These are phyloP conservation scores for Trichoderma reesei DNA, from an alignment of 495 filamentous ascomycete species.

Conservation along the genomic window DNA sequence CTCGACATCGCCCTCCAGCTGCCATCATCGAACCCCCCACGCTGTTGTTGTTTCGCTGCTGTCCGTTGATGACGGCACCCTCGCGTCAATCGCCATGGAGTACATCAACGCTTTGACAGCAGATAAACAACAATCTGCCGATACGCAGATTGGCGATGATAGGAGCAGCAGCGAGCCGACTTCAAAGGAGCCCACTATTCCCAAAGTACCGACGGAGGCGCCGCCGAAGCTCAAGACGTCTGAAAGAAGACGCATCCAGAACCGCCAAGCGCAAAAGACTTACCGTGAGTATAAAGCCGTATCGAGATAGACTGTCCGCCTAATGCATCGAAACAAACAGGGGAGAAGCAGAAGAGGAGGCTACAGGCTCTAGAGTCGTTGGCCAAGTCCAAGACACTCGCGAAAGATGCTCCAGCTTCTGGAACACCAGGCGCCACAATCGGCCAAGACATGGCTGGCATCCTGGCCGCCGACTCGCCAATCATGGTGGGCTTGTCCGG, in stretches of 20 bases:
- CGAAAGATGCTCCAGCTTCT: not conserved
- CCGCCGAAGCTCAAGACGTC: not conserved
- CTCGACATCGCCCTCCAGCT: not conserved
- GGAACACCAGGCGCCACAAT: not conserved
- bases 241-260: slow-evolving; percentile 8
- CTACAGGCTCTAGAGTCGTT: not conserved
- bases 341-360: not conserved
- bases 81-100: not conserved
- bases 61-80: not conserved
- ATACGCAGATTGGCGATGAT: not conserved
- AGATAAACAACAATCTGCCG: not conserved
- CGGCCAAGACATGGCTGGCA: not conserved
- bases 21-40: not conserved
- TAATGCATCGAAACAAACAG: not conserved
- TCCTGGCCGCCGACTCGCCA: not conserved
- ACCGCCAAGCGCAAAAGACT: slow-evolving; percentile 9
- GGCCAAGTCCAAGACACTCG: not conserved
- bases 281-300: slow-evolving; percentile 1
- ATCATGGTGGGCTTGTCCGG: not conserved
- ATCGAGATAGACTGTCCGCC: too few species aligned
- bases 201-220: not conserved
- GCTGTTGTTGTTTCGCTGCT: not conserved
- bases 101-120: not conserved
- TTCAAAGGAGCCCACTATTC: too few species aligned
- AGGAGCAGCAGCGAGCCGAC: not conserved